phyloP scores from a whole-genome alignment of 768 basidiomycete species.

The Phallus indusiatus region DNA sequence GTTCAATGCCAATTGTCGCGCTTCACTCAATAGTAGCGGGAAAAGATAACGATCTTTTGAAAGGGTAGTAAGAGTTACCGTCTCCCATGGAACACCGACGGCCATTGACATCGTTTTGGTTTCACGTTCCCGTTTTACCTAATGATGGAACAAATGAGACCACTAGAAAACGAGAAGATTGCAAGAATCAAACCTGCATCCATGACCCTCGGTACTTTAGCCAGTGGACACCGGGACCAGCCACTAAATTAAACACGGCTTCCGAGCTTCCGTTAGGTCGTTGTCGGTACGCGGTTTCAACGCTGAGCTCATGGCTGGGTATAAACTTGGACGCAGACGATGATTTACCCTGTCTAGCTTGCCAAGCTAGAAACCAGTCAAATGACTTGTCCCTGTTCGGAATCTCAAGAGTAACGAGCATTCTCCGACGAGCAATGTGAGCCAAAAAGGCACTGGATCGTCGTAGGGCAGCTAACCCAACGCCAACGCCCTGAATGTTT shows the following conservation, averaged over 20 bases:
- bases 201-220: conserved; percentile 85
- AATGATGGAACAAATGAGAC: not conserved
- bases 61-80: conserved; percentile 86
- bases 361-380: conserved; percentile 96
- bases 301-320: conserved; percentile 86
- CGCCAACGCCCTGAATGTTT: conserved; percentile 69
- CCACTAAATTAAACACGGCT: conserved; percentile 86
- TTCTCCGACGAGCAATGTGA: conserved; percentile 70
- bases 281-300: conserved; percentile 86
- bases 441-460: conserved; percentile 60
- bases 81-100: conserved; percentile 95
- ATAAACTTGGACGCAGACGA: conserved; percentile 37
- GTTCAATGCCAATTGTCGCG: conserved; percentile 77
- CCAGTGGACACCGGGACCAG: conserved; percentile 91
- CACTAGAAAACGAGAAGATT: not conserved
- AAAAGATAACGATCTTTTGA: conserved; percentile 81
- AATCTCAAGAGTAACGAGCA: conserved; percentile 93
- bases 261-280: conserved; percentile 86
- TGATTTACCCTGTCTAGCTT: conserved; percentile 54
- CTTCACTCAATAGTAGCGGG: conserved; percentile 71
- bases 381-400: conserved; percentile 93
- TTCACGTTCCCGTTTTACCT: conserved; percentile 94
- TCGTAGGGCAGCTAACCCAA: conserved; percentile 68
- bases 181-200: conserved; percentile 66
- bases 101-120: conserved; percentile 85